These are phyloP conservation scores for Camellia japonica DNA, from an alignment of 148 eudicot species.

Conservation along the genomic window DNA sequence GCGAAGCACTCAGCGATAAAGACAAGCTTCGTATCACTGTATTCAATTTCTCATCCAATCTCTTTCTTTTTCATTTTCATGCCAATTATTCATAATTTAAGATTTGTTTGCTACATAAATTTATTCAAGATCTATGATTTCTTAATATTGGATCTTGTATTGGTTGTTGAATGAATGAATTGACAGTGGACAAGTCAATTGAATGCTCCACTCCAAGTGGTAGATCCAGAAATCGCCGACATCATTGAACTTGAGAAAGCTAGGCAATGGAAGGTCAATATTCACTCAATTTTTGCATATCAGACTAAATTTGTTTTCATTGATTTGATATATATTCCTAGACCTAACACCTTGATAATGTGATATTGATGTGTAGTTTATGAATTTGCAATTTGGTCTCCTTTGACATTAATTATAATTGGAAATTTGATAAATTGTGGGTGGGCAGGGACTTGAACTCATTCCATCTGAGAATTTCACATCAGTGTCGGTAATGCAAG, in stretches of 20 bases:
- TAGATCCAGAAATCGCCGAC: slow-evolving; percentile 82
- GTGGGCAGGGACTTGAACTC: slow-evolving; percentile 80
- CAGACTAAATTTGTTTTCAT: not conserved
- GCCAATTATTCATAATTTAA: not conserved
- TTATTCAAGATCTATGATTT: not conserved
- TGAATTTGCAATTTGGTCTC: slow-evolving; percentile 2
- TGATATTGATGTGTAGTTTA: not conserved
- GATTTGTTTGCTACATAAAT: not conserved
- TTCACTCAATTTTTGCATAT: not conserved
- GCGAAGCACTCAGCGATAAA: slow-evolving; percentile 44
- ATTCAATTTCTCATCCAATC: slow-evolving; percentile 19
- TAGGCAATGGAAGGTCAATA: slow-evolving; percentile 90
- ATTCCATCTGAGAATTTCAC: slow-evolving; percentile 98
- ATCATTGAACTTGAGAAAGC: slow-evolving; percentile 91
- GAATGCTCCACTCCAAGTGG: slow-evolving; percentile 75
- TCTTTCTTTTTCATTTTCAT: not conserved
- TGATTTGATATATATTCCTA: not conserved
- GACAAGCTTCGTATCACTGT: slow-evolving; percentile 59
- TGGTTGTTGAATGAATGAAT: not conserved
- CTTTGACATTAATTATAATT: not conserved
- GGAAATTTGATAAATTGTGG: not conserved
- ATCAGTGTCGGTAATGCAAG: slow-evolving; percentile 98
- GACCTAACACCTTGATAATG: not conserved
- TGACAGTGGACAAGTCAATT: slow-evolving; percentile 81
- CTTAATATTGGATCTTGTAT: slow-evolving; percentile 8